Evolutionary conservation across 1,139 yeast species (phyloP).

Genomic region (Sugiyamaella grinbergsii): DNA sequence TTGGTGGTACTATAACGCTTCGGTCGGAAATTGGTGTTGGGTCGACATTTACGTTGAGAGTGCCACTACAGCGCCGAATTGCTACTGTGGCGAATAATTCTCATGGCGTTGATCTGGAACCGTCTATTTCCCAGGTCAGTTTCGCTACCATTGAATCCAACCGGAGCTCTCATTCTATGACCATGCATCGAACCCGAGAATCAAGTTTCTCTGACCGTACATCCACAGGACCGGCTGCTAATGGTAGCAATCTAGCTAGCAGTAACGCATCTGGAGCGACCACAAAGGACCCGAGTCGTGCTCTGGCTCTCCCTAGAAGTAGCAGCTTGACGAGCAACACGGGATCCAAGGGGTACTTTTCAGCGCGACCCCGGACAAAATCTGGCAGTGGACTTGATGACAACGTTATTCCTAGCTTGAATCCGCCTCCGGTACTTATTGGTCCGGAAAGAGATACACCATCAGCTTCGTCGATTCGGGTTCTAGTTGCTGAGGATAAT

Average conservation of each 20-base stretch:
- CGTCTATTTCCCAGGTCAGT: slow-evolving; percentile 10
- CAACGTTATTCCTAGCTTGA: background rate
- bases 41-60: slow-evolving; percentile 74
- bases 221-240: background rate
- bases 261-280: background rate
- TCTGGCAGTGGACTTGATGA: slow-evolving; percentile 7
- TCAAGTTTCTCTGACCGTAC: slow-evolving; percentile 11
- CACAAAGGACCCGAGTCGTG: background rate
- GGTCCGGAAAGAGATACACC: background rate
- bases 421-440: background rate
- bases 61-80: slow-evolving; percentile 60
- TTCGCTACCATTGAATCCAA: slow-evolving; percentile 6
- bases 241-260: background rate
- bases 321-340: slow-evolving; percentile 1
- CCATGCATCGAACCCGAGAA: slow-evolving; percentile 9
- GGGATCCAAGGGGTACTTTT: background rate
- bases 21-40: slow-evolving; percentile 75
- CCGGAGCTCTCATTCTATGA: slow-evolving; percentile 4
- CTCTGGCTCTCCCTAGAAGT: slow-evolving; percentile 1
- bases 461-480: slow-evolving; percentile 40
- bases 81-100: background rate
- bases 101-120: slow-evolving; percentile 10
- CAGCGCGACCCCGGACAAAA: slow-evolving; percentile 7
- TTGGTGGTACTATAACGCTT: slow-evolving; percentile 65
- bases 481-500: slow-evolving; percentile 94